Evolutionary conservation across 1,284 basidiomycete species (phyloP), one percentile per base, ranked within the genome.

Genomic region (Malassezia sympodialis): DNA sequence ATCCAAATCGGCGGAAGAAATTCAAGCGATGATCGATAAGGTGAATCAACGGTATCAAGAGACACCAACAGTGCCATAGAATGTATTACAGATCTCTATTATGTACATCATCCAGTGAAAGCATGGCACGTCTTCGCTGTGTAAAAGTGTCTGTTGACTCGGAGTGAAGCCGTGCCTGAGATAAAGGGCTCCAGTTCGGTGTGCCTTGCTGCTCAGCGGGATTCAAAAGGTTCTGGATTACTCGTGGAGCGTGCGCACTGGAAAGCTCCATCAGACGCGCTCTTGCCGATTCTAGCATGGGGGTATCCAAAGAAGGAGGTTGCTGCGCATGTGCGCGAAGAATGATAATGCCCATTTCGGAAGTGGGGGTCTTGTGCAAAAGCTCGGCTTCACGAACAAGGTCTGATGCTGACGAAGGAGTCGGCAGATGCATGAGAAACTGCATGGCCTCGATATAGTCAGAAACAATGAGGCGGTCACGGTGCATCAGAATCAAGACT

Each of bases 401-500:
- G 27, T 24, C 21, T 17, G 15, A 19, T 27, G 26, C 26, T 10
- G 40, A 26, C 21, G 23, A 28, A 15, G 27, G 21, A 5, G 40
- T 26, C 11, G 19, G 19, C 7, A 63, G 66, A 32, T 65, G 61
- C 37, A 73, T 57, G 10, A 75, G 46, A 11, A 54, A 41, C 42
- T 62, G 64, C 27, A 73, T 53, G 8, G 66, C 66, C 1, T 43
- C 59, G 24, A 49, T 56, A 37, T 70, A 67, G 41, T 68, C 68
- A 4, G 56, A 62, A 0, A 43, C 53, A 15, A 73, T 58, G 4
- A 75, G 59, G 44, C 57, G 49, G 27, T 63, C 61, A 26, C 73
- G 67, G 11, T 72, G 60, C 7, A 68, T 62, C 5, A 74, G 52
- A 2, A 74, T 57, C 60, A 74, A 63, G 5, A 66, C 72, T 11